Base-by-base conservation (phyloP, 345 rosid species). In the Camelina laxa region DNA sequence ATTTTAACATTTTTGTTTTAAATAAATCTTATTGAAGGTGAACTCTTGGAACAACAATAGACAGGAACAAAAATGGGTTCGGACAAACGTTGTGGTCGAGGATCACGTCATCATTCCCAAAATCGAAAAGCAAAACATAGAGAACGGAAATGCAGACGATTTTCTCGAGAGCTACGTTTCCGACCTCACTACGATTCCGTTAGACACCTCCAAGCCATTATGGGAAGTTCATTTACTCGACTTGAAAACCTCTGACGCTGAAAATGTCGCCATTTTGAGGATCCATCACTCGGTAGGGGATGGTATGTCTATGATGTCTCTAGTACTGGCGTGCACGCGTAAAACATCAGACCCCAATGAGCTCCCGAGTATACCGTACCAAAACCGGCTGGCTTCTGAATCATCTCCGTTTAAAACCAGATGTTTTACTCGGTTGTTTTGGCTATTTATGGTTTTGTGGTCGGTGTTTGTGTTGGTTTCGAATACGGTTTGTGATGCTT, bases 171-270 rank as follows among this genome's bases (percentile, higher is more conserved):
- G 86, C 58, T 87, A 90, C 75, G 42, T 84, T 21, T 83, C 96
- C 1, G 66, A 84, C 49, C 76, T 87, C 30, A 83, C 88, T 11
- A 79, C 77, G 54, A 51, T 70, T 4, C 84, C 90, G 1, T n/a
- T 90, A 64, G 90, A 88, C 75, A 4, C 49, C 51, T 81, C 90
- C 2, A 83, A 82, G 55, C 96, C 93, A 6, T 65, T 87, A 15
- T 88, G 96, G 91, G 90, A 90, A 60, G 63, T 90, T 33, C 93
- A 88, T 73, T 33, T 90, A 47, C 85, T 90, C 12, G 83, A 49
- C 53, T 48, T 48, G 22, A 48, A 48, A 48, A 48, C 53, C 12
- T 48, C 53, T 0, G 21, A 48, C 22, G 91, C 97, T 15, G 87
- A 87, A 73, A 81, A 88, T 0, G 15, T 75, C 1, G 63, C 48